A percentile compares a stretch with the other conserved stretches of the same genome.
Evolutionary conservation across 345 rosid genomes (phyloP).

Genomic region (Passiflora organensis): DNA sequence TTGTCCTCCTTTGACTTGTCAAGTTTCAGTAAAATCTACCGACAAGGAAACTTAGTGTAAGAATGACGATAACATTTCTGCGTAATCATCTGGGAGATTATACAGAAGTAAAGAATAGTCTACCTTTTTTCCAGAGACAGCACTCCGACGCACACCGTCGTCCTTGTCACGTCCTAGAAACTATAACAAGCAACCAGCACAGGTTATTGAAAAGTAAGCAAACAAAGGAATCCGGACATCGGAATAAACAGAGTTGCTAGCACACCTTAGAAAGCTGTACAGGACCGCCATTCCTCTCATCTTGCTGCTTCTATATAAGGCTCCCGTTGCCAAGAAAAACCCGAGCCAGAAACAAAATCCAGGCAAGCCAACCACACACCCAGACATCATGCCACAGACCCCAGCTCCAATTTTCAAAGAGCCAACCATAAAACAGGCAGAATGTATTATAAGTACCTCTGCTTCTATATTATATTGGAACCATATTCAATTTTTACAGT

Average conservation of each 20-base stretch:
- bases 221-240: neutral
- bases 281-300: conserved; percentile 69
- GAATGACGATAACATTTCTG: neutral
- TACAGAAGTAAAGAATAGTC: neutral
- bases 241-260: conserved; percentile 3
- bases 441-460: conserved; percentile 64
- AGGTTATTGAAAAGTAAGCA: neutral
- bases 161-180: conserved; percentile 72
- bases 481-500: too few relatives aligned
- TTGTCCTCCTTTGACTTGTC: conserved; percentile 97
- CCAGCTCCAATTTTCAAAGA: conserved; percentile 97
- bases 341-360: conserved; percentile 47
- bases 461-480: too few relatives aligned
- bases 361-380: conserved; percentile 54
- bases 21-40: conserved; percentile 78
- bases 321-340: conserved; percentile 75
- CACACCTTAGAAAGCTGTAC: conserved; percentile 96
- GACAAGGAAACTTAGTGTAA: conserved; percentile 1
- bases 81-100: neutral
- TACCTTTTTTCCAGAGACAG: conserved; percentile 96
- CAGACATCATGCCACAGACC: conserved; percentile 61
- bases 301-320: conserved; percentile 66
- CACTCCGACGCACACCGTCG: conserved; percentile 83
- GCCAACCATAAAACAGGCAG: conserved; percentile 72
- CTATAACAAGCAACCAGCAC: conserved; percentile 29